Evolutionary conservation across 2,329 filamentous ascomycete genomes (phyloP).

Genomic region (Byssoonygena ceratinophila): DNA sequence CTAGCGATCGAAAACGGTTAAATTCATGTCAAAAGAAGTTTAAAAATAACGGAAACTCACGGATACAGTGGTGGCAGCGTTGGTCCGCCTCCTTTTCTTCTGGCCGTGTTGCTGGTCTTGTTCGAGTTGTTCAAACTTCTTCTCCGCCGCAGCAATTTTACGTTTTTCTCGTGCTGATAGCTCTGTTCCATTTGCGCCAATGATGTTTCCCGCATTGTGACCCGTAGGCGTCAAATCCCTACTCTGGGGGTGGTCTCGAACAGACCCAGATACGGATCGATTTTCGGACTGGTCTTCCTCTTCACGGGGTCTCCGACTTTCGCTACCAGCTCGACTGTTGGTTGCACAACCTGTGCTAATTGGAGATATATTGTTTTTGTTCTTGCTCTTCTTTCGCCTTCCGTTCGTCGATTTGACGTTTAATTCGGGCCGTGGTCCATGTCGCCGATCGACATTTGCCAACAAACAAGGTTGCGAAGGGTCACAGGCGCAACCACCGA

Average conservation of each 20-base stretch:
- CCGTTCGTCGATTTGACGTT: conserved; percentile 34
- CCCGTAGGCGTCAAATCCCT: conserved; percentile 52
- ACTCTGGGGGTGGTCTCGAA: conserved; percentile 46
- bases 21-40: no score
- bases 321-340: conserved; percentile 50
- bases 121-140: conserved; percentile 52
- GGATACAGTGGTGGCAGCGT: not conserved
- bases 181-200: conserved; percentile 38
- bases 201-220: conserved; percentile 38
- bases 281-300: conserved; percentile 49
- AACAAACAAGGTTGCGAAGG: conserved; percentile 31
- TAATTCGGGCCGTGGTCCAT: conserved; percentile 27
- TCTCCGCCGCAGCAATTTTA: conserved; percentile 53
- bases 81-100: conserved; percentile 42
- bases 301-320: conserved; percentile 41
- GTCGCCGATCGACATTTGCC: conserved; percentile 36
- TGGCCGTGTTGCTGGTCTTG: conserved; percentile 41
- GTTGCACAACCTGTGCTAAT: conserved; percentile 43
- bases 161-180: conserved; percentile 53
- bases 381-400: conserved; percentile 41
- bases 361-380: conserved; percentile 43
- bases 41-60: conserved; percentile 1
- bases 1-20: not conserved
- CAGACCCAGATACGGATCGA: conserved; percentile 48
- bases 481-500: conserved; percentile 41